Percentiles rank a stretch among this genome's conserved stretches.
Conservation (phyloP, 352 stramenopile genomes). For the Pythium rishiriense region DNA sequence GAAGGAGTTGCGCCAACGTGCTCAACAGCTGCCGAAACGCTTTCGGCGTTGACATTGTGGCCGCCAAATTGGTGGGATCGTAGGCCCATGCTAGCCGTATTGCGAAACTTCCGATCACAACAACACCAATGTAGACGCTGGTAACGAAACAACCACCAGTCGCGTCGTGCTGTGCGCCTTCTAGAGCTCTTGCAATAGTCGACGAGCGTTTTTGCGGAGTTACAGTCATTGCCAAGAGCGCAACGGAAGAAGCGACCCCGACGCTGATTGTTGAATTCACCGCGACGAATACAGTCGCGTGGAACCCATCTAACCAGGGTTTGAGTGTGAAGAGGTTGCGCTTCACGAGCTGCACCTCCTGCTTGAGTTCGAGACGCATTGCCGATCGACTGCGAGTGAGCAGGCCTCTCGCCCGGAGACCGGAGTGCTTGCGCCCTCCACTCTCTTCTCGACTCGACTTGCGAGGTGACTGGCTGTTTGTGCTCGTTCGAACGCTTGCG, state of each 20-base stretch:
- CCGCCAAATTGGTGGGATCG: not conserved
- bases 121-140: not conserved
- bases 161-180: not conserved
- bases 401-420: not conserved
- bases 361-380: slow-evolving; percentile 24
- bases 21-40: not conserved
- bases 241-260: not conserved
- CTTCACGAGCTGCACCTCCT: slow-evolving; percentile 29
- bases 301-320: slow-evolving; percentile 28
- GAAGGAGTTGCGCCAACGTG: not conserved
- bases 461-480: not conserved
- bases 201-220: not conserved
- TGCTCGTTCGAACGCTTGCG: not conserved
- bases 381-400: slow-evolving; percentile 1
- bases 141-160: not conserved
- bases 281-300: slow-evolving; percentile 33
- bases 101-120: not conserved
- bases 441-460: slow-evolving; percentile 1
- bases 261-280: slow-evolving; percentile 21
- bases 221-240: slow-evolving; percentile 20
- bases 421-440: not conserved
- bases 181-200: not conserved
- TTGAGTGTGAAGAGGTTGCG: slow-evolving; percentile 28
- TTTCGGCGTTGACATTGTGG: not conserved
- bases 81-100: not conserved